phyloP scores from a whole-genome alignment of 306 rosid genomes.

The Cucurbita argyrosperma region DNA sequence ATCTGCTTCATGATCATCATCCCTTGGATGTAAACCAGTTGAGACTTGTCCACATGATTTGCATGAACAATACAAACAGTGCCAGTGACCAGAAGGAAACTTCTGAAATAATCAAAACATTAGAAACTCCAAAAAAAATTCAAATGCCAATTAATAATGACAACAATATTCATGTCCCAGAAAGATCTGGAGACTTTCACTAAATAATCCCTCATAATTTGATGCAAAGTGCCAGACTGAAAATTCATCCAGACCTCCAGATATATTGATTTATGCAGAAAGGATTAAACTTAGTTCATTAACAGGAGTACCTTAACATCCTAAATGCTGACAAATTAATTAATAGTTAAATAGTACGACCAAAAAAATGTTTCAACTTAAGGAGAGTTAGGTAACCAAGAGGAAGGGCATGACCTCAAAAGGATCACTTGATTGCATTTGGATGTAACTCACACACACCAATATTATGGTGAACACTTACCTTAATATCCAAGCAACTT shows the following conservation, averaged over 20 bases:
- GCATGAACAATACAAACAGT: slow-evolving; percentile 84
- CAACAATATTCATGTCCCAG: neutral
- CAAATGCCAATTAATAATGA: neutral
- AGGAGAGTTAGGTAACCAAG: neutral
- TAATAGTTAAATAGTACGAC: neutral
- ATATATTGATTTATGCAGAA: neutral
- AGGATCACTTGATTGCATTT: neutral
- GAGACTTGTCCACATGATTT: slow-evolving; percentile 61
- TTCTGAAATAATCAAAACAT: slow-evolving; percentile 40
- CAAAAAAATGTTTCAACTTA: neutral
- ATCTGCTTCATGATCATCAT: slow-evolving; percentile 16
- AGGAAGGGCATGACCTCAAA: neutral
- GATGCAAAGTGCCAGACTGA: neutral
- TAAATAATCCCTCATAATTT: neutral
- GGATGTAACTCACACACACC: neutral
- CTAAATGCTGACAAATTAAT: neutral
- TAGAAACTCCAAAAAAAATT: neutral
- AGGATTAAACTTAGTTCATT: neutral
- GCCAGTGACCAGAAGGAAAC: slow-evolving; percentile 88
- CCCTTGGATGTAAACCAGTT: slow-evolving; percentile 19
- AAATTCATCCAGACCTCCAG: neutral
- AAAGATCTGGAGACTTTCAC: neutral
- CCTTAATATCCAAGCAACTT: slow-evolving; percentile 71
- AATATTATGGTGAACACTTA: slow-evolving; percentile 11
- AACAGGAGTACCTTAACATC: neutral